phyloP scores from a whole-genome alignment of 1,284 basidiomycete genomes.

The Microbotryum saponariae region DNA sequence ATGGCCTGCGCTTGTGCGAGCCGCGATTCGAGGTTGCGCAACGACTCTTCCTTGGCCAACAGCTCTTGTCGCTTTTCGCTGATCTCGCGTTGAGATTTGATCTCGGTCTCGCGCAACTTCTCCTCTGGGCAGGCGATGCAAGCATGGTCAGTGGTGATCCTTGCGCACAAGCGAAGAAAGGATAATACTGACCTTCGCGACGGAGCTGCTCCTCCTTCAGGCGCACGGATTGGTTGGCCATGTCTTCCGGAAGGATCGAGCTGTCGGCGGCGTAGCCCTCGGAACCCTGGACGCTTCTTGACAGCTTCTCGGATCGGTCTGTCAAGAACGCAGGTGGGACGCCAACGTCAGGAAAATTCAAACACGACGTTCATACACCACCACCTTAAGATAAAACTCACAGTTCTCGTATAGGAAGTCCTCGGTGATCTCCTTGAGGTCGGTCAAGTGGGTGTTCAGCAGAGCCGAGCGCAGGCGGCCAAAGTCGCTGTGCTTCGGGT shows the following conservation, averaged over 20 bases:
- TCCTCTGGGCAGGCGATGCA: constrained; percentile 52
- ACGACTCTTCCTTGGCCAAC: constrained; percentile 44
- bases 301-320: constrained; percentile 97
- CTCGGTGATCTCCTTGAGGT: constrained; percentile 70
- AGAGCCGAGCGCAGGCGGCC: constrained; percentile 81
- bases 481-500: constrained; percentile 97
- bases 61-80: constrained; percentile 97
- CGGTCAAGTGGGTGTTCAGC: constrained; percentile 85
- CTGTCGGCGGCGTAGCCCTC: constrained; percentile 29
- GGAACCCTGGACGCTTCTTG: constrained; percentile 75
- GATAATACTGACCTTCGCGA: constrained; percentile 53
- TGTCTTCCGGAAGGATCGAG: constrained; percentile 79
- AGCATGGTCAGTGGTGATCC: not conserved
- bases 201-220: constrained; percentile 98
- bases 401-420: constrained; percentile 57
- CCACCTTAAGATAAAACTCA: not conserved
- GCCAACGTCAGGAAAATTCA: not conserved
- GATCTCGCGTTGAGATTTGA: constrained; percentile 97
- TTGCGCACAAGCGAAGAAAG: too few species aligned
- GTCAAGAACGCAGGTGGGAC: constrained; percentile 24
- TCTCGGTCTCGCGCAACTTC: constrained; percentile 96
- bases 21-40: constrained; percentile 78
- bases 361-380: not conserved
- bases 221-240: constrained; percentile 90
- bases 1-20: constrained; percentile 60